Base-by-base conservation (phyloP, 1,284 basidiomycete species). In the Wolfiporia cocos region DNA sequence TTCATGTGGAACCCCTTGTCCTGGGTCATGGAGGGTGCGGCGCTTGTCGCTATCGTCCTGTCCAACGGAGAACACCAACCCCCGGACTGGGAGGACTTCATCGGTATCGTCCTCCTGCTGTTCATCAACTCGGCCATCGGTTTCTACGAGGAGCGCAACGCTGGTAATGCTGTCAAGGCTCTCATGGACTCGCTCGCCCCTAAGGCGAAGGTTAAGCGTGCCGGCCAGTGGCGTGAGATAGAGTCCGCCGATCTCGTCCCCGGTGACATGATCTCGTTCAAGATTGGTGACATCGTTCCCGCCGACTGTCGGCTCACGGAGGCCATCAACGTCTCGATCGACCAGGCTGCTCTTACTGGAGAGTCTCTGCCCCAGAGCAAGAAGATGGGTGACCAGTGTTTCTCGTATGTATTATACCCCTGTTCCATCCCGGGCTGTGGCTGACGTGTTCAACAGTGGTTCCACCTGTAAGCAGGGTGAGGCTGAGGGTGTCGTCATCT, bases 1-100 rank as follows among this genome's bases (percentile, higher is more conserved):
- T 97, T 96, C 77, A 95, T 95, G 92, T 95, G 92, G 92, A 96
- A 96, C 71, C 93, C 93, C 40, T 77, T 97, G 19, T 96, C 93
- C 31, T 98, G 94, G 93, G 95, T 98, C 70, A 99, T 98, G 94
- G 94, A 99, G 69, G 92, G 88, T 55, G 94, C 94, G 43, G 93
- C 94, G 38, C 74, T 97, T 39, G 94, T 98, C 64, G 93, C 94
- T 47, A 97, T 97, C 64, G 94, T 81, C 35, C 81, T 98, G 31
- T 96, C 94, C 50, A 98, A 98, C 68, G 93, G 95, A 69, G 83
- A 81, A 55, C 72, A 76, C 50, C 72, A 74, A 51, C 79, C 94
- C 37, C 94, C 94, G 33, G 92, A 98, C 63, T 97, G 95, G 95
- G 75, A 86, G 63, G 93, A 98, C 74, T 99, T 98, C 70, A 78